Evolutionary conservation across 148 eudicot genomes (phyloP), one percentile per base, ranked within the genome.

Genomic region (Nepenthes gracilis): DNA sequence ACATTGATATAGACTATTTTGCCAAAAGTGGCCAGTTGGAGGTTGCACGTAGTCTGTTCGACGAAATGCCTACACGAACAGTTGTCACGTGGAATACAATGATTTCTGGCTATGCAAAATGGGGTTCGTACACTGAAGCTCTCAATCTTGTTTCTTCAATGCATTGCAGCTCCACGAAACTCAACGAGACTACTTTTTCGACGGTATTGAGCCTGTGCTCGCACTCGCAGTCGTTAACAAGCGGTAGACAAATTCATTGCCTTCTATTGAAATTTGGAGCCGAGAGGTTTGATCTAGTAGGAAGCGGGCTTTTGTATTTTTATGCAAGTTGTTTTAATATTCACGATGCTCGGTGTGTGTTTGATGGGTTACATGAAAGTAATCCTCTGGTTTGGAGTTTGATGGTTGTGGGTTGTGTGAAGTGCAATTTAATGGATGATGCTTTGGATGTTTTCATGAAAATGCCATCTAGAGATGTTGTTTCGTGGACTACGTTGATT

Each of bases 51-150:
- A 53, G 74, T 5, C 8, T 82, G 70, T 82, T 82, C 64, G 87
- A 82, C 64, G 53, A 58, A 69, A 76, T 82, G 87, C 68, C 72
- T 8, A 36, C 43, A 6, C 35, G 83, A 74, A 69, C 75, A 2
- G 74, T 70, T 54, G 81, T 74, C n/a, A 69, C 83, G 6, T 82
- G 81, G 81, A 82, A 76, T 68, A 67, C 68, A 13, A 73, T 82
- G 77, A 69, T 82, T 12, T 51, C 80, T 51, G 83, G 78, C 8
- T 82, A 78, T 55, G 79, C 81, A 48, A 74, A 74, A 35, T 69
- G 63, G 72, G 77, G 70, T 36, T 33, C 60, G 13, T 65, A 60
- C 43, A 23, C n/a, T 36, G 75, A 76, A 37, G 75, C 77, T 2
- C 48, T 76, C 2, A 35, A 14, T 36, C 49, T 74, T 23, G 60